A percentile compares a stretch with the other conserved stretches of the same genome.
These are phyloP conservation scores for Pyrrhoderma lamaoense DNA, from an alignment of 1,284 basidiomycete species.

Conservation along the genomic window DNA sequence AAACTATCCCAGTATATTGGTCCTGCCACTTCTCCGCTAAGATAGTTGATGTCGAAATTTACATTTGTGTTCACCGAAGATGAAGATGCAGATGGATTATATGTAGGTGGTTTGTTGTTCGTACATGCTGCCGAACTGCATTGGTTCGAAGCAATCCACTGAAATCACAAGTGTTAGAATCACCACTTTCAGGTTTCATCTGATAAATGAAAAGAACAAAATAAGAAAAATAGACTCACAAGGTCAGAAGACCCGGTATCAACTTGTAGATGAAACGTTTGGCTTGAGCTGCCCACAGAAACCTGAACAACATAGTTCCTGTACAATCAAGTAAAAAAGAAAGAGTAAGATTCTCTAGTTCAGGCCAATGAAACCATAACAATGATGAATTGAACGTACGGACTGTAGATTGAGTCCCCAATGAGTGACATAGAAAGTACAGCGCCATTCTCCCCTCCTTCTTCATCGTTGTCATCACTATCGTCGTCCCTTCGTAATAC, in stretches of 20 bases:
- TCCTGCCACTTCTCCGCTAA: conserved; percentile 49
- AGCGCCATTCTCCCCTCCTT: conserved; percentile 38
- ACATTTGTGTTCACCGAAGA: conserved; percentile 34
- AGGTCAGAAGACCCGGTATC: conserved; percentile 74
- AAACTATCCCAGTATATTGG: conserved; percentile 62
- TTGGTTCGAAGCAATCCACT: conserved; percentile 60
- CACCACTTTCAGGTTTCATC: too few relatives aligned
- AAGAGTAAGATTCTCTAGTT: background rate
- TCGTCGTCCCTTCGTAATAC: background rate
- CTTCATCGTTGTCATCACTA: conserved; percentile 27
- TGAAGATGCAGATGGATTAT: conserved; percentile 41
- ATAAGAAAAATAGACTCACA: conserved; percentile 31
- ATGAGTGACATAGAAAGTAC: conserved; percentile 47
- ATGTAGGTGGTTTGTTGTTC: conserved; percentile 36
- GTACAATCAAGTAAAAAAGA: conserved; percentile 10
- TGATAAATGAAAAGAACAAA: background rate
- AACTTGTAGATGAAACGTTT: conserved; percentile 54
- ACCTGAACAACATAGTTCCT: conserved; percentile 59
- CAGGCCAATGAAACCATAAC: background rate
- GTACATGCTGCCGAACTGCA: conserved; percentile 45
- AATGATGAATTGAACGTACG: conserved; percentile 32
- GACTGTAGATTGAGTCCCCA: conserved; percentile 40
- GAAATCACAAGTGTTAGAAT: conserved; percentile 1
- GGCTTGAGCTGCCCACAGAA: conserved; percentile 38
- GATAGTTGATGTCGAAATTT: conserved; percentile 46